A percentile compares a stretch with the other conserved stretches of the same genome.
Evolutionary conservation across 805 yeast species (phyloP).

Genomic region (Komagataella phaffii): DNA sequence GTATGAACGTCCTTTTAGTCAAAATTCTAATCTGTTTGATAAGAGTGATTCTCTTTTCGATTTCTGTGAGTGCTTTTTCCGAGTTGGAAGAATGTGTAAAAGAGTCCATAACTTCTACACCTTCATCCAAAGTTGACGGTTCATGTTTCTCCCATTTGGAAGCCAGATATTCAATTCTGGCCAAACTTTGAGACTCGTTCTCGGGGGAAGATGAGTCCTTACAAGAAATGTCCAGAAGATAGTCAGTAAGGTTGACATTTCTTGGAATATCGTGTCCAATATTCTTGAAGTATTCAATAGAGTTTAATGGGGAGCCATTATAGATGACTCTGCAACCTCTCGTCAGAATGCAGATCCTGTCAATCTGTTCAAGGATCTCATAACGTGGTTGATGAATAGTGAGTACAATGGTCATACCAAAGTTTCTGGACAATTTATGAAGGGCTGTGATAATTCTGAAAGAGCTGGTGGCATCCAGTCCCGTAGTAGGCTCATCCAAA

Average conservation of each 20-base stretch:
- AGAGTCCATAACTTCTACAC: not conserved
- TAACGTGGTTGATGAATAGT: conserved; percentile 69
- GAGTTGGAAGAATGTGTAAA: not conserved
- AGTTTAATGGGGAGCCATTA: conserved; percentile 3
- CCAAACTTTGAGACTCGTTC: conserved; percentile 12
- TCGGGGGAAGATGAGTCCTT: conserved; percentile 18
- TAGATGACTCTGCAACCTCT: conserved; percentile 32
- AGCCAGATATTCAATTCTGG: conserved; percentile 16
- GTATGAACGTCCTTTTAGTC: conserved; percentile 20
- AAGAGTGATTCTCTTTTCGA: not conserved
- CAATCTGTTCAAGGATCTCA: conserved; percentile 50
- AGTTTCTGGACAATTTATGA: conserved; percentile 30
- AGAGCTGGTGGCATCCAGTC: conserved; percentile 62
- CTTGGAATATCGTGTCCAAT: conserved; percentile 3
- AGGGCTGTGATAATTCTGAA: conserved; percentile 41
- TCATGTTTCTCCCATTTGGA: conserved; percentile 13
- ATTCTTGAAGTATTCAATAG: conserved; percentile 4
- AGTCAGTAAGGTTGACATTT: conserved; percentile 15
- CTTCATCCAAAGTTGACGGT: not conserved
- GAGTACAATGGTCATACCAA: conserved; percentile 51
- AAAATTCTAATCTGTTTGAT: conserved; percentile 11
- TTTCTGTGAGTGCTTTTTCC: conserved; percentile 12
- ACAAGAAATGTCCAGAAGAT: conserved; percentile 22
- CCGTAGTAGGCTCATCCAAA: conserved; percentile 74
- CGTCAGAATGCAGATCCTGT: conserved; percentile 46